phyloP scores from a whole-genome alignment of 305 asterid species.

The Rubia occidens region DNA sequence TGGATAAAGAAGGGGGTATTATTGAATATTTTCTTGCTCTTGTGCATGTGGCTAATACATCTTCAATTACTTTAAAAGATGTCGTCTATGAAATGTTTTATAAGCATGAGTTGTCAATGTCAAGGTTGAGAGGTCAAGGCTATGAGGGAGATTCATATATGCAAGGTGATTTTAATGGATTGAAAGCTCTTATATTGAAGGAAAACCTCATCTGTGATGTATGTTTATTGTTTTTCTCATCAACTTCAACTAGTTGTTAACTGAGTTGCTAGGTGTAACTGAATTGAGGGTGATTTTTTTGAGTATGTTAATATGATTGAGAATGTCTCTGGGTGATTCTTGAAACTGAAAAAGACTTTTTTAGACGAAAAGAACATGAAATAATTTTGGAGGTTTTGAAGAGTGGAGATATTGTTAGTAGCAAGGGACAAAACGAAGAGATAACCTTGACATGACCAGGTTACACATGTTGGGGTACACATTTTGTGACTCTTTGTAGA shows the following conservation, averaged over 20 bases:
- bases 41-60: background rate
- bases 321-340: background rate
- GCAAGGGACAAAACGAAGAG: constrained; percentile 2
- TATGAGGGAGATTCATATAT: constrained; percentile 1
- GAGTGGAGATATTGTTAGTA: background rate
- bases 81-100: background rate
- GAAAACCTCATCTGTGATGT: background rate
- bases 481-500: background rate
- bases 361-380: background rate
- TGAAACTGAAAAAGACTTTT: background rate
- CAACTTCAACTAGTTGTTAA: background rate
- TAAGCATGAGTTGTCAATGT: background rate
- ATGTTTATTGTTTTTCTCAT: constrained; percentile 1
- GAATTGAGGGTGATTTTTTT: background rate
- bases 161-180: background rate
- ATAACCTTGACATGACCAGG: background rate
- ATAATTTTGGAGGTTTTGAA: background rate
- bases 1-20: background rate
- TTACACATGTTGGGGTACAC: constrained; percentile 1
- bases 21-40: background rate
- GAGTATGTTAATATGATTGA: background rate
- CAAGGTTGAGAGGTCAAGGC: constrained; percentile 4
- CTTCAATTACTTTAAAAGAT: too few species aligned
- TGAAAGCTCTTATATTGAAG: background rate
- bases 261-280: background rate